A percentile compares a stretch with the other conserved stretches of the same genome.
Conservation (phyloP, 306 rosid species). For the Luffa acutangula region DNA sequence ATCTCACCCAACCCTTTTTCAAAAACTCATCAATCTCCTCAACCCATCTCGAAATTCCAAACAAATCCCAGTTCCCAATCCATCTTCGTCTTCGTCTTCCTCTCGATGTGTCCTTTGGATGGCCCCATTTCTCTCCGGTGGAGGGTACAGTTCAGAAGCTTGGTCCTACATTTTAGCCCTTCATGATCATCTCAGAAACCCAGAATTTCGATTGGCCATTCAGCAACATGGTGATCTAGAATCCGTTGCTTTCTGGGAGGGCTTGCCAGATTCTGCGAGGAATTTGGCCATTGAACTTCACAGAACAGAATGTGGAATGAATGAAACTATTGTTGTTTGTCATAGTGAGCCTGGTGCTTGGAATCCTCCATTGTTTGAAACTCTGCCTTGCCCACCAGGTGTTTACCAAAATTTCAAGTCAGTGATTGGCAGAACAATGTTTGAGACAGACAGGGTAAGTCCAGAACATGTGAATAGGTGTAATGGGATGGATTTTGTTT, state of each 20-base stretch:
- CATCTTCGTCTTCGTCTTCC: conserved; percentile 14
- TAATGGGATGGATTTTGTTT: conserved; percentile 62
- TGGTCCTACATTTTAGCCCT: conserved; percentile 77
- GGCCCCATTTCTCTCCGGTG: conserved; percentile 86
- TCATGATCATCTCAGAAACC: conserved; percentile 25
- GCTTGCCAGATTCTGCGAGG: conserved; percentile 38
- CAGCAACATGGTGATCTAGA: conserved; percentile 66
- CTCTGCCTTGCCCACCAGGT: conserved; percentile 66
- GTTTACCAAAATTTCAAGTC: conserved; percentile 47
- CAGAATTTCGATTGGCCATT: conserved; percentile 41
- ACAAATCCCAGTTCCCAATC: conserved; percentile 1
- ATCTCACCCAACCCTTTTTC: conserved; percentile 16
- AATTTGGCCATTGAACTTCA: conserved; percentile 44
- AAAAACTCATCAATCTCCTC: conserved; percentile 19
- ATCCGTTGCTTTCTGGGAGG: conserved; percentile 63
- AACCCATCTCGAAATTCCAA: conserved; percentile 18
- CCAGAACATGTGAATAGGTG: conserved; percentile 41
- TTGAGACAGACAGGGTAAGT: conserved; percentile 66
- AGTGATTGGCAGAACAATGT: conserved; percentile 80
- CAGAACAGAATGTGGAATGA: conserved; percentile 38
- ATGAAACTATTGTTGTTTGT: conserved; percentile 63
- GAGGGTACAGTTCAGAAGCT: conserved; percentile 81
- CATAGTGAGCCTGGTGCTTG: conserved; percentile 92
- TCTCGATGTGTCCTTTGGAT: conserved; percentile 61
- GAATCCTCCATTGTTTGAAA: conserved; percentile 69